A percentile compares a stretch with the other conserved stretches of the same genome.
Conservation (phyloP, 495 filamentous ascomycete genomes). For the Recurvomyces mirabilis region DNA sequence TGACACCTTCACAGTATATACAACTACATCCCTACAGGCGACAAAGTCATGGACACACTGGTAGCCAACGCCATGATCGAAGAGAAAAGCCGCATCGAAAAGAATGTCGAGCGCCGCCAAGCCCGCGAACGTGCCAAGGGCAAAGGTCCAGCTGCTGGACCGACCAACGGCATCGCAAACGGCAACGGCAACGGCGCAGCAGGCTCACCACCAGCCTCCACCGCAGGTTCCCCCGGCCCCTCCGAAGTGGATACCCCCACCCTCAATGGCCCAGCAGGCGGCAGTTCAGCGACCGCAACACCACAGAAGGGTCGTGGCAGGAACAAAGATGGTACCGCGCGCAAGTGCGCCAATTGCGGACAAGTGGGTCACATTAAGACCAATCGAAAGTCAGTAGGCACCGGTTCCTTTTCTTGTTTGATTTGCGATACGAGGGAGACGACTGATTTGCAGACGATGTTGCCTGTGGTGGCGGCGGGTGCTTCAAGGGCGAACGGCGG, state of each 20-base stretch:
- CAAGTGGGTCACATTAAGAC: conserved; percentile 96
- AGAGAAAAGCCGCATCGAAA: conserved; percentile 70
- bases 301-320: conserved; percentile 16
- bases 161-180: conserved; percentile 5
- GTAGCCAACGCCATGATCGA: conserved; percentile 46
- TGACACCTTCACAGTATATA: too few relatives aligned
- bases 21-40: conserved; percentile 2
- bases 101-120: conserved; percentile 82
- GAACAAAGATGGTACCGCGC: conserved; percentile 51
- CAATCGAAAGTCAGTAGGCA: conserved; percentile 72
- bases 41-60: conserved; percentile 10
- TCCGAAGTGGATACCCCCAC: conserved; percentile 38
- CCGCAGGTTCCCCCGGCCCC: conserved; percentile 26
- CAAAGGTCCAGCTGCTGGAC: too few relatives aligned
- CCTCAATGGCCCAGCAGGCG: conserved; percentile 7
- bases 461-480: not conserved
- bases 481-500: not conserved
- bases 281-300: conserved; percentile 1
- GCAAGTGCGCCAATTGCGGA: conserved; percentile 96
- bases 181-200: conserved; percentile 20
- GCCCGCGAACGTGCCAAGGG: conserved; percentile 86
- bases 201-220: conserved; percentile 30
- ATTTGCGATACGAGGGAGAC: conserved; percentile 2
- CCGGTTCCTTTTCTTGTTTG: conserved; percentile 10
- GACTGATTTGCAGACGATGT: not conserved